Evolutionary conservation across 345 rosid species (phyloP).

Genomic region (Populus davidiana): DNA sequence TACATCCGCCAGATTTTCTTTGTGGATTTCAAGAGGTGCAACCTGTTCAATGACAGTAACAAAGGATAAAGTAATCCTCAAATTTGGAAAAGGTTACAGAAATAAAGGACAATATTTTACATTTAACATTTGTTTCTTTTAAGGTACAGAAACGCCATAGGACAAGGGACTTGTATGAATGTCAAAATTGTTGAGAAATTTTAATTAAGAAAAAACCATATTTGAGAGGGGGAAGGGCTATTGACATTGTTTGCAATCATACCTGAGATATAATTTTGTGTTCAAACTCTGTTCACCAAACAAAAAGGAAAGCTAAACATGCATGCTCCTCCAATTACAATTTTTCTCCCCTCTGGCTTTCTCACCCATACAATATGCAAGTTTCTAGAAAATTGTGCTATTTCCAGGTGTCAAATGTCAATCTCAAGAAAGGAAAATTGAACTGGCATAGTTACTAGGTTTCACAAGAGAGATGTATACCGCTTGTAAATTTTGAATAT

Average conservation of each 20-base stretch:
- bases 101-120: not conserved
- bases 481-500: not conserved
- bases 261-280: not conserved
- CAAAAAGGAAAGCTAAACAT: not conserved
- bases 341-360: not conserved
- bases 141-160: too few relatives aligned
- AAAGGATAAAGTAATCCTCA: conserved; percentile 1
- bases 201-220: not conserved
- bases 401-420: too few relatives aligned
- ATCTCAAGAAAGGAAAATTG: too few relatives aligned
- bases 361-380: not conserved
- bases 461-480: not conserved
- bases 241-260: not conserved
- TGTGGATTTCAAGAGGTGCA: conserved; percentile 72
- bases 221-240: not conserved
- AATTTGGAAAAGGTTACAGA: not conserved
- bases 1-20: conserved; percentile 64
- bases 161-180: not conserved
- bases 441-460: too few relatives aligned
- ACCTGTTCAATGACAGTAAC: conserved; percentile 51
- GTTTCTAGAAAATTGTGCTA: not conserved
- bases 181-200: not conserved
- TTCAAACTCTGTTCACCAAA: not conserved
- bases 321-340: not conserved
- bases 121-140: too few relatives aligned